A percentile compares a stretch with the other conserved stretches of the same genome.
phyloP scores from a whole-genome alignment of 2,329 filamentous ascomycete species.

The Fusarium paranaense region DNA sequence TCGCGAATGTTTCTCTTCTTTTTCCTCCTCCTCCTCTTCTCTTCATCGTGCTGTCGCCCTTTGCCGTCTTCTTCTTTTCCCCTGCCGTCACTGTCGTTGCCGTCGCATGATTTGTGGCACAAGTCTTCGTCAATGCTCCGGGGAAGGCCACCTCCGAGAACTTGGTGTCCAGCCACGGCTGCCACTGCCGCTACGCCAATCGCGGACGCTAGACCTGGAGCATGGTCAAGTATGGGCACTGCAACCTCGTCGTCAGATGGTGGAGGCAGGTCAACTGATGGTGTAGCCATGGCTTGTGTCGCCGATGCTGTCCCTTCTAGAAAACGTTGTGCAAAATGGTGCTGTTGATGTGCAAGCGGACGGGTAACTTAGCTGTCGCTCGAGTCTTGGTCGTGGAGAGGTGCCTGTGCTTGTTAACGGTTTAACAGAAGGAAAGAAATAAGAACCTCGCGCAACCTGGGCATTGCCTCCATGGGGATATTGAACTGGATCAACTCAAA shows the following conservation, averaged over 20 bases:
- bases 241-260: conserved; percentile 41
- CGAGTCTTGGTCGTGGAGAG: neutral
- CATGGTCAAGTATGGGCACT: conserved; percentile 40
- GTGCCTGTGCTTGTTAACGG: conserved; percentile 9
- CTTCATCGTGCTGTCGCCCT: neutral
- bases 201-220: conserved; percentile 41
- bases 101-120: conserved; percentile 13
- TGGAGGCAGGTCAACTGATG: conserved; percentile 42
- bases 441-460: neutral
- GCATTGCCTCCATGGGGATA: conserved; percentile 26
- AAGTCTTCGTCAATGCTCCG: conserved; percentile 16
- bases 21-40: neutral
- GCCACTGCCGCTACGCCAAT: conserved; percentile 42
- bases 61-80: neutral
- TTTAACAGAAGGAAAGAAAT: conserved; percentile 9
- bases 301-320: neutral
- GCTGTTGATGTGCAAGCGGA: conserved; percentile 2
- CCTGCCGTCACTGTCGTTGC: conserved; percentile 2
- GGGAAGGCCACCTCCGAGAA: conserved; percentile 23
- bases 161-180: conserved; percentile 33
- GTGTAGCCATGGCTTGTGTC: conserved; percentile 37
- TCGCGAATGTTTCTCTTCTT: conserved; percentile 17
- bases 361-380: neutral
- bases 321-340: neutral
- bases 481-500: neutral